Conservation (phyloP, 768 basidiomycete species). For the Dioszegia crocea region DNA sequence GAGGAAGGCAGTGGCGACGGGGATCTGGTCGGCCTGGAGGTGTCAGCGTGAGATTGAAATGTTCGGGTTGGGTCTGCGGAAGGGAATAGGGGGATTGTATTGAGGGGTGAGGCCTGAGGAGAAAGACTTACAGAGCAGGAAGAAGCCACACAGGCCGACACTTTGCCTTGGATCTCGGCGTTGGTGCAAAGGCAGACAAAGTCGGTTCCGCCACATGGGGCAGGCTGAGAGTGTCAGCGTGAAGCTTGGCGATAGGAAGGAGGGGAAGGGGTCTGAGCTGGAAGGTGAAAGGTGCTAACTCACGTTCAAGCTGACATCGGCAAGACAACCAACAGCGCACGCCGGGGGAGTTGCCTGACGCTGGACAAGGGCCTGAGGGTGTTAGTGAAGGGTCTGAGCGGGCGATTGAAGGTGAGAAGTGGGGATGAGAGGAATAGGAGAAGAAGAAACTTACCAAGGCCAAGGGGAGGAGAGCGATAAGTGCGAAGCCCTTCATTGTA, state of each 20-base stretch:
- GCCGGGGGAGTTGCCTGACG: conserved; percentile 2
- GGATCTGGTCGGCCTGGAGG: neutral
- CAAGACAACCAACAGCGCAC: conserved; percentile 7
- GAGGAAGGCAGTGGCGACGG: neutral
- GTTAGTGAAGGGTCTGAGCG: neutral
- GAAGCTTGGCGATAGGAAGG: neutral
- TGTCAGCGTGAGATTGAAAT: neutral
- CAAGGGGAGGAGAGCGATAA: conserved; percentile 8
- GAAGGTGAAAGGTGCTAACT: neutral
- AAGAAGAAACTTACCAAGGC: neutral
- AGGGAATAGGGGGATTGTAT: no score
- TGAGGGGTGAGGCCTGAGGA: neutral
- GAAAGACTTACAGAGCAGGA: conserved; percentile 5
- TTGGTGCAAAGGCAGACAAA: conserved; percentile 11
- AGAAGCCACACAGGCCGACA: neutral
- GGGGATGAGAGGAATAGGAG: neutral
- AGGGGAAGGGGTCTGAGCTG: neutral
- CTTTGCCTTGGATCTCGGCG: conserved; percentile 1
- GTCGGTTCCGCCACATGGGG: conserved; percentile 8
- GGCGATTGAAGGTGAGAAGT: neutral
- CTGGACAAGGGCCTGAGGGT: neutral
- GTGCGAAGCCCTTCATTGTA: conserved; percentile 1
- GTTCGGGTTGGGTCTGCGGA: no score
- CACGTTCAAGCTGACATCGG: conserved; percentile 10
- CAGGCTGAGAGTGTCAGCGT: conserved; percentile 2